Evolutionary conservation across 768 basidiomycete genomes (phyloP).

Genomic region (Lactarius evosmus): DNA sequence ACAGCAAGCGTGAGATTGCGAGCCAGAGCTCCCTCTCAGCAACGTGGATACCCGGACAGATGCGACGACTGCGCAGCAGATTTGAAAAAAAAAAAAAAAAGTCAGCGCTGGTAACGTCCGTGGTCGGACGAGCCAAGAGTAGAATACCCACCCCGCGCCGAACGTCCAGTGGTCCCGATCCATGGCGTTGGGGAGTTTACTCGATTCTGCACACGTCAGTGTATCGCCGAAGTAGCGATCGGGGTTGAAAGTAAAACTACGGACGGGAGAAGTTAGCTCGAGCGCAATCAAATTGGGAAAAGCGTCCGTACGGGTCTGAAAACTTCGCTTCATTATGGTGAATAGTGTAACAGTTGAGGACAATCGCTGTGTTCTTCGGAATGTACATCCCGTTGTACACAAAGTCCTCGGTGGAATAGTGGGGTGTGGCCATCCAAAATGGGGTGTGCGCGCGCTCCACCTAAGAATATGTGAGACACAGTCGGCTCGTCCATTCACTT

Average conservation of each 20-base stretch:
- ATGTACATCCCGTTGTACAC: constrained; percentile 34
- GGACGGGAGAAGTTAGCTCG: background rate
- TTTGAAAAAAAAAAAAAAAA: background rate
- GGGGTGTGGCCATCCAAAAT: constrained; percentile 35
- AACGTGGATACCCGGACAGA: constrained; percentile 45
- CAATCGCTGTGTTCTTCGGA: constrained; percentile 32
- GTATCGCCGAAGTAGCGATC: constrained; percentile 44
- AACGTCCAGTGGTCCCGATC: constrained; percentile 53
- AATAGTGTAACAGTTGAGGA: constrained; percentile 33
- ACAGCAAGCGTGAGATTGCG: constrained; percentile 45
- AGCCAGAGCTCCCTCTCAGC: constrained; percentile 48
- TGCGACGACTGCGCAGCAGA: constrained; percentile 31
- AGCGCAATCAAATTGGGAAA: constrained; percentile 22
- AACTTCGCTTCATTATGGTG: constrained; percentile 37
- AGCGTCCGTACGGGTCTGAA: constrained; percentile 38
- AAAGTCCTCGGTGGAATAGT: constrained; percentile 34
- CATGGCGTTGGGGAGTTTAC: constrained; percentile 41
- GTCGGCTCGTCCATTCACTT: background rate
- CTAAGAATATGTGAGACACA: constrained; percentile 14
- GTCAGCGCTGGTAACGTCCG: background rate
- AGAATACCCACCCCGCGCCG: constrained; percentile 42
- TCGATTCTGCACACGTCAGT: constrained; percentile 42
- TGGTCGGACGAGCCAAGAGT: background rate
- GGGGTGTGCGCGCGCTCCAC: constrained; percentile 31
- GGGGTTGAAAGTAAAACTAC: constrained; percentile 38